Base-by-base conservation (phyloP, 257 asterid species). In the Primulina tabacum region DNA sequence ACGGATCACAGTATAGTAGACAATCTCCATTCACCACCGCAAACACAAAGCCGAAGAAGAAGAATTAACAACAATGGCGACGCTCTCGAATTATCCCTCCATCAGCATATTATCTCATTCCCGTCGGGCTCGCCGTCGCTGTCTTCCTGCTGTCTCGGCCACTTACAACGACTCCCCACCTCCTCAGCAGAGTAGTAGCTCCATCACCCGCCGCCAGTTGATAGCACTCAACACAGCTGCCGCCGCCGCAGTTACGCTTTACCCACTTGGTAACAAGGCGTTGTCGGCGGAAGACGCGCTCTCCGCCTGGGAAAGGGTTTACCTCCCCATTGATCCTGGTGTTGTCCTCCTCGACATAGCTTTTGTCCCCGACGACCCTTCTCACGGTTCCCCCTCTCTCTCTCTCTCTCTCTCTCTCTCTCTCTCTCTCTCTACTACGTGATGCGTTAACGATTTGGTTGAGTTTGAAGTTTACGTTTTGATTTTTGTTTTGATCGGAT, bases 241-340 rank as follows among this genome's bases (percentile, higher is more conserved):
- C 30, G 89, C 84, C 4, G 77, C 90, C 16, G 83, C 82, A 6
- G 28, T 73, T 37, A 64, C 83, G 5, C 77, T 85, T 8, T 78
- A 84, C 6, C 87, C 88, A 32, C 72, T 82, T 2, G 69, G 74
- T 1, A 50, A 64, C 37, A 78, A 56, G 73, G 80, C 81, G 16
- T 63, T 82, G 66, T 90, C 92, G 6, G 95, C 77, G 57, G 93
- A 89, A 7, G 83, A 81, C 7, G 75, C 76, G 38, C 88, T 90
- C 10, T 90, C 98, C 6, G 97, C 86, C 80, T 92, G 98, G 98
- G 97, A 88, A 68, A 84, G 96, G 78, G 92, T 89, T 75, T 86
- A 76, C 83, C 81, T 92, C 28, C 96, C 98, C 20, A 87, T 92
- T 74, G 92, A 92, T 70, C 96, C 98, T 12, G 97, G 97, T 33